Base-by-base conservation (phyloP, 768 basidiomycete genomes). In the Serendipita sp. region DNA sequence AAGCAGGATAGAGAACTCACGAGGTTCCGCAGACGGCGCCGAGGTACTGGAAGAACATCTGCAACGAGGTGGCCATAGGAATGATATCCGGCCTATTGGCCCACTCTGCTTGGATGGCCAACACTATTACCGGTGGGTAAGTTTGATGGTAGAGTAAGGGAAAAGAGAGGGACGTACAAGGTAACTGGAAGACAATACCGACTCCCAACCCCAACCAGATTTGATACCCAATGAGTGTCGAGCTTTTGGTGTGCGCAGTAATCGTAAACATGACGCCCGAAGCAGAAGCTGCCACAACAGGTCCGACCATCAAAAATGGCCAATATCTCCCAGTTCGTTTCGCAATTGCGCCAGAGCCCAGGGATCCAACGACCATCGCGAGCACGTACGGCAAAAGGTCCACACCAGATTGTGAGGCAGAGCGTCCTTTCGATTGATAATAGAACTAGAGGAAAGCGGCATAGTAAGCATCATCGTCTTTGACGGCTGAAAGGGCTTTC, bases 371-470 rank as follows among this genome's bases (percentile, higher is more conserved):
- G 65, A 73, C 73, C 48, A 70, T 67, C 3, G 70, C 54, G 16
- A 72, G 65, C 69, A 73, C 70, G 68, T 70, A 74, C 2, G 72
- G 70, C 34, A 75, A 70, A 65, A 75, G 73, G 65, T 73, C 72
- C 46, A 74, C 70, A 36, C 73, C 74, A 2, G 70, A 68, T 66
- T 75, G 70, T 41, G 70, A 70, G 2, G 75, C 71, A 0, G 71
- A 65, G 52, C 70, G 72, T 34, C 66, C 68, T 62, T 69, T 69
- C 44, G 70, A 68, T 66, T 73, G 70, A 51, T 70, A 71, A 68
- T 68, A 72, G 23, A 73, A 66, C 41, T 41, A 41, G 41, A 41
- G 41, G 13, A 13, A 13, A 41, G 41, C 5, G 7, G 23, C 23
- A 23, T 23, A 23, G 41, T 41, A 41, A 41, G 41, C 41, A 41